phyloP scores from a whole-genome alignment of 2,329 filamentous ascomycete species.

The Pyrenochaeta sp. region DNA sequence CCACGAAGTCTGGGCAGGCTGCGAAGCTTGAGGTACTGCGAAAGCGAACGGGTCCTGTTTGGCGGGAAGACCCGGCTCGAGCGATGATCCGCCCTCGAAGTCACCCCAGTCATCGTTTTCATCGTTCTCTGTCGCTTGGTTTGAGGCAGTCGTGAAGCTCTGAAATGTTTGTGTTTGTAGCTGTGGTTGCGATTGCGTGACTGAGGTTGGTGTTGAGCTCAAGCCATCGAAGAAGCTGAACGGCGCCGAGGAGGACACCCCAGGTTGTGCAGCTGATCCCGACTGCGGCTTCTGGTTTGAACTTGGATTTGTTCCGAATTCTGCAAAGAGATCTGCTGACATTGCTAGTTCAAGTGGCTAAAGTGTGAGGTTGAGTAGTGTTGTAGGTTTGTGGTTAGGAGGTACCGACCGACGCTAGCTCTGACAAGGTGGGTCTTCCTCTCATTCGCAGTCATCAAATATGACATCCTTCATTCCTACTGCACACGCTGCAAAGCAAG shows the following conservation, averaged over 20 bases:
- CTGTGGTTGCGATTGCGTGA: conserved; percentile 20
- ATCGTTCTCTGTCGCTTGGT: conserved; percentile 14
- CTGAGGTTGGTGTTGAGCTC: conserved; percentile 20
- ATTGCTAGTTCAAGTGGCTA: conserved; percentile 23
- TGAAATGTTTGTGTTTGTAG: conserved; percentile 15
- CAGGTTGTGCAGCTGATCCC: background rate
- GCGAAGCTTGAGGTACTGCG: conserved; percentile 12
- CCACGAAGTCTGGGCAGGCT: conserved; percentile 19
- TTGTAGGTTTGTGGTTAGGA: conserved; percentile 17
- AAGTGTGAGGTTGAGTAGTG: conserved; percentile 13
- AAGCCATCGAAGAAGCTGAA: conserved; percentile 50
- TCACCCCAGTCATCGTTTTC: conserved; percentile 53
- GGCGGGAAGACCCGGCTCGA: conserved; percentile 15
- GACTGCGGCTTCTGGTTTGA: conserved; percentile 21
- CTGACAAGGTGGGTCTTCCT: conserved; percentile 12
- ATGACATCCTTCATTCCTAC: background rate
- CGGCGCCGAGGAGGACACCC: conserved; percentile 20
- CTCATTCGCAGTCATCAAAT: background rate
- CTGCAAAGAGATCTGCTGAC: conserved; percentile 49
- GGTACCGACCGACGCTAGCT: conserved; percentile 27
- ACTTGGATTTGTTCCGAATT: conserved; percentile 35
- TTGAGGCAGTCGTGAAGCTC: background rate
- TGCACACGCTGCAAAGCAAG: background rate
- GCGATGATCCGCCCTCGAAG: conserved; percentile 44
- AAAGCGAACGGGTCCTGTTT: conserved; percentile 31